Evolutionary conservation across 2,329 filamentous ascomycete genomes (phyloP).

Genomic region (Epichloe baconii): DNA sequence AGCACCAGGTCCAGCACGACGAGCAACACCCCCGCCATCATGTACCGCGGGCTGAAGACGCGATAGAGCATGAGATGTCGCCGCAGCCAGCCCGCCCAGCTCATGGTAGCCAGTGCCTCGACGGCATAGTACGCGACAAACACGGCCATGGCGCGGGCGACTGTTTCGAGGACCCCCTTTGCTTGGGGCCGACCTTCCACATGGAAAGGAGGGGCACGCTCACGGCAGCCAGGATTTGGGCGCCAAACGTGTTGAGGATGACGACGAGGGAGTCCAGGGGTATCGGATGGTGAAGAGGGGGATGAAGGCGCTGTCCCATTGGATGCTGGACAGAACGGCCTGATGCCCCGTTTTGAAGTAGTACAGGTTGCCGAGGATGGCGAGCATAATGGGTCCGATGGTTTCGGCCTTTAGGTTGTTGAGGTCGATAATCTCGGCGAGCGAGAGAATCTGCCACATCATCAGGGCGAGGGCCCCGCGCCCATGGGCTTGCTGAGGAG

Average conservation of each 20-base stretch:
- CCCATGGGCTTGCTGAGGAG: slow-evolving; percentile 93
- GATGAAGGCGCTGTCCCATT: slow-evolving; percentile 94
- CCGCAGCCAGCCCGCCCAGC: slow-evolving; percentile 78
- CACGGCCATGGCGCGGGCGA: slow-evolving; percentile 57
- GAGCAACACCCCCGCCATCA: slow-evolving; percentile 63
- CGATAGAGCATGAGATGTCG: slow-evolving; percentile 94
- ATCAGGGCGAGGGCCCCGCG: slow-evolving; percentile 66
- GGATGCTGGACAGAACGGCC: slow-evolving; percentile 72
- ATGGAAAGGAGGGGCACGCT: slow-evolving; percentile 70
- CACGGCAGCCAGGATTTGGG: slow-evolving; percentile 70
- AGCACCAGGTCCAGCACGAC: slow-evolving; percentile 65
- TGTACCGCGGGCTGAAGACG: slow-evolving; percentile 83
- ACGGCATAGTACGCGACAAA: slow-evolving; percentile 75
- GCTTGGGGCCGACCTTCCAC: slow-evolving; percentile 79
- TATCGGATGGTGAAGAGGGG: slow-evolving; percentile 72
- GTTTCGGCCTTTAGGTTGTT: slow-evolving; percentile 49
- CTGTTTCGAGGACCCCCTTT: slow-evolving; percentile 50
- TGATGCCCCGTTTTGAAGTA: slow-evolving; percentile 98
- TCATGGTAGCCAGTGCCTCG: slow-evolving; percentile 72
- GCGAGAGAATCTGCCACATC: slow-evolving; percentile 77
- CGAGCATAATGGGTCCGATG: slow-evolving; percentile 74
- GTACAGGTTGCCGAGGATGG: slow-evolving; percentile 81
- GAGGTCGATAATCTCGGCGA: slow-evolving; percentile 51
- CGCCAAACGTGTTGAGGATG: slow-evolving; percentile 74
- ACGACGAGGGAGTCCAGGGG: slow-evolving; percentile 76